A percentile compares a stretch with the other conserved stretches of the same genome.
Evolutionary conservation across 139 green algal species (phyloP).

Genomic region (Mesostigma viride): DNA sequence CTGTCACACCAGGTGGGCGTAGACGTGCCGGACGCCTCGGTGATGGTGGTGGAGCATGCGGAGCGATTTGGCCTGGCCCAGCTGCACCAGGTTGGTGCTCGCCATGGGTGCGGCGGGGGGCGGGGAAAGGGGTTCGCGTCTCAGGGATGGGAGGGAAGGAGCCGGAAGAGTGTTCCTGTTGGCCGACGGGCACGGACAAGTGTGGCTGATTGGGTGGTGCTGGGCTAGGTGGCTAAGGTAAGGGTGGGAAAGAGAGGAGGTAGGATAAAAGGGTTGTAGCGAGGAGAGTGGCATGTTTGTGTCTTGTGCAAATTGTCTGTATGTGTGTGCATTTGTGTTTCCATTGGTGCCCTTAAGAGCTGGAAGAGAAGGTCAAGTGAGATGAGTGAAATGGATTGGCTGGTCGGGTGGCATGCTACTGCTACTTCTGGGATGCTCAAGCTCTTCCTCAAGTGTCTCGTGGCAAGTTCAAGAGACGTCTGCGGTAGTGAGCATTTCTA

Average conservation of each 20-base stretch:
- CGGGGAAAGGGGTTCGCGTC: no score
- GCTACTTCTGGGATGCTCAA: no score
- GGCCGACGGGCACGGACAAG: neutral
- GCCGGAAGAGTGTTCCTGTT: neutral
- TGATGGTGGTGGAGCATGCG: slow-evolving; percentile 87
- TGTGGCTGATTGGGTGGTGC: neutral
- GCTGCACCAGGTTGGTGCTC: slow-evolving; percentile 68
- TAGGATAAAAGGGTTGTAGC: neutral
- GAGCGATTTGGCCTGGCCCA: slow-evolving; percentile 79
- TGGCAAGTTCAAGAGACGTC: no score
- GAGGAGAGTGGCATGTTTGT: neutral
- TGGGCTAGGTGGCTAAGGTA: slow-evolving; percentile 66
- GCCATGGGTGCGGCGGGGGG: no score
- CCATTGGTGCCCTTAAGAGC: no score
- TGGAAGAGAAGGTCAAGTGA: no score
- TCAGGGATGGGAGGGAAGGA: neutral
- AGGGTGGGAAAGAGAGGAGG: slow-evolving; percentile 31
- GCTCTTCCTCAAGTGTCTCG: no score
- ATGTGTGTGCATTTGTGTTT: neutral
- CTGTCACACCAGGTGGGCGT: slow-evolving; percentile 49
- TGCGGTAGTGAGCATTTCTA: no score
- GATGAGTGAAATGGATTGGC: no score
- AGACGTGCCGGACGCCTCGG: slow-evolving; percentile 70
- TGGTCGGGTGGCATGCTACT: no score
- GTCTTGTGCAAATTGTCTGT: neutral